These are phyloP conservation scores for Perkinsus marinus DNA, from an alignment of 169 alveolate genomes.

Conservation along the genomic window DNA sequence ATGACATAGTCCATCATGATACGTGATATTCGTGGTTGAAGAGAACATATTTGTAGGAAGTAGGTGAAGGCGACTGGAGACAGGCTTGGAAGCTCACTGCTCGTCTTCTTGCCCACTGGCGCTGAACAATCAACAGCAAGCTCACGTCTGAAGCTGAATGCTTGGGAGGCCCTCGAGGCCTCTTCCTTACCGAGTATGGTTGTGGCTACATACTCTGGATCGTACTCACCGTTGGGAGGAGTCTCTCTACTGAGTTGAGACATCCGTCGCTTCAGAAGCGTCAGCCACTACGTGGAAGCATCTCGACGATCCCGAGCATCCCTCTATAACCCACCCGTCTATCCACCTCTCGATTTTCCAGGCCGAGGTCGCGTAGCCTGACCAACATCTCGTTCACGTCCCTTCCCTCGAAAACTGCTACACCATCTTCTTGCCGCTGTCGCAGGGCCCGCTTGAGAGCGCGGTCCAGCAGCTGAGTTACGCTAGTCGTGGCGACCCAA, in stretches of 20 bases:
- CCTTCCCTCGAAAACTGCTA: not conserved
- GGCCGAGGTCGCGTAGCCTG: not conserved
- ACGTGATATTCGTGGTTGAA: not conserved
- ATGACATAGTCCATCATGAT: not conserved
- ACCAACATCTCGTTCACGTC: not conserved
- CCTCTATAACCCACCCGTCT: not conserved
- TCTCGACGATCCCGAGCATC: not conserved
- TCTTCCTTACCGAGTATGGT: not conserved
- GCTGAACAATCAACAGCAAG: not conserved
- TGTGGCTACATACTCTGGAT: not conserved
- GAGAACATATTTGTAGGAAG: not conserved
- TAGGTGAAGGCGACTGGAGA: not conserved
- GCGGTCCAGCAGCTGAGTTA: not conserved
- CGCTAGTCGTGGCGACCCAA: not conserved
- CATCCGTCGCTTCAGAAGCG: not conserved
- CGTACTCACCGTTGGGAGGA: not conserved
- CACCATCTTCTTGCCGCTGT: not conserved
- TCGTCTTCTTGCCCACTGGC: not conserved
- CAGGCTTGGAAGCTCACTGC: not conserved
- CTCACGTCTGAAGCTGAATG: not conserved
- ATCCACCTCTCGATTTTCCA: not conserved
- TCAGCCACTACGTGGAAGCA: not conserved
- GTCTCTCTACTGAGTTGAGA: not conserved
- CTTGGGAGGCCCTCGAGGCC: too few relatives aligned
- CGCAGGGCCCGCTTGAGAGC: not conserved